Evolutionary conservation across 1,284 basidiomycete species (phyloP).

Genomic region (Tylopilus sp.): DNA sequence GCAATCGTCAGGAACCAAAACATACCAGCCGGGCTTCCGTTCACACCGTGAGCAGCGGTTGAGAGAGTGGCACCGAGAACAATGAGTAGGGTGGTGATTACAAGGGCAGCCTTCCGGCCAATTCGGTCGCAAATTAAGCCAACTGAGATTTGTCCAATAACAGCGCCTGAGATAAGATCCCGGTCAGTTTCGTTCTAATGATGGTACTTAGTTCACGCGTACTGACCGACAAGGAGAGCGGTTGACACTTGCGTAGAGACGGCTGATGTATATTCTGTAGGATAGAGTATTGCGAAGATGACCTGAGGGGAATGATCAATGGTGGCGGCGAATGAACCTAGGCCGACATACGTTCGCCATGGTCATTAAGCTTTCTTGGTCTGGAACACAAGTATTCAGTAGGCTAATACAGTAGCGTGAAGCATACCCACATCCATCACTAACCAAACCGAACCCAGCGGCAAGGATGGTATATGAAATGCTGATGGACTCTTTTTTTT

Average conservation of each 20-base stretch:
- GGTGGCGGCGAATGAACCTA: background rate
- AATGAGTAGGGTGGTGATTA: constrained; percentile 77
- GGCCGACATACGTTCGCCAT: constrained; percentile 64
- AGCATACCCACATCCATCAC: constrained; percentile 69
- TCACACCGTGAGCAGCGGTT: constrained; percentile 76
- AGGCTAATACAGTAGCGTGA: background rate
- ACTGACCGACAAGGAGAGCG: constrained; percentile 74
- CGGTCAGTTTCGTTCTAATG: constrained; percentile 14
- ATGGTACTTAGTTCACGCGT: constrained; percentile 29
- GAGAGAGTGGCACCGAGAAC: constrained; percentile 78
- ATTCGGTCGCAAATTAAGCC: constrained; percentile 79
- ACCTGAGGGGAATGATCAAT: constrained; percentile 51
- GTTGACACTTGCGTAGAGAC: constrained; percentile 82
- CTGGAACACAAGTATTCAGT: constrained; percentile 44
- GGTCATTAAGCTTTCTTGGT: constrained; percentile 78
- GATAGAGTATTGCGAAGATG: constrained; percentile 71
- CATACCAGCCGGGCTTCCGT: constrained; percentile 68
- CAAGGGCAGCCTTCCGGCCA: constrained; percentile 79
- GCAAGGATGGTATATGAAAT: constrained; percentile 72
- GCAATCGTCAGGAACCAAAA: constrained; percentile 86
- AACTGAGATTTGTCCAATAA: constrained; percentile 75
- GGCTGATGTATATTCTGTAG: constrained; percentile 65
- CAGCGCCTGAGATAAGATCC: constrained; percentile 57
- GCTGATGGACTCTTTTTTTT: constrained; percentile 61
- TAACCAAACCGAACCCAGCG: constrained; percentile 74